phyloP scores from a whole-genome alignment of 108 stramenopile species.

The Fragilaria radians region DNA sequence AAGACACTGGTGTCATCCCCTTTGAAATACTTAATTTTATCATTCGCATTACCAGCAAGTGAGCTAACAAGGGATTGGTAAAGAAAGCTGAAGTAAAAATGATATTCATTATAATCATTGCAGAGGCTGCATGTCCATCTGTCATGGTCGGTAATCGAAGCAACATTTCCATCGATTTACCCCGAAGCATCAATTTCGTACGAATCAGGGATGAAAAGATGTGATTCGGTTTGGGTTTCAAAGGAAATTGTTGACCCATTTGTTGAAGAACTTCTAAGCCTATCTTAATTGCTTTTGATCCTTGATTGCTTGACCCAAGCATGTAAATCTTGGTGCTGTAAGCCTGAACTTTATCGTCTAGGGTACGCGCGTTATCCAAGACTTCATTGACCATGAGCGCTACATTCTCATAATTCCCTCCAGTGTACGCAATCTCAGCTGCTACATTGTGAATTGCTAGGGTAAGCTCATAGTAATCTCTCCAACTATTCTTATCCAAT shows the following conservation, averaged over 20 bases:
- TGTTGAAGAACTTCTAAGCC: constrained; percentile 21
- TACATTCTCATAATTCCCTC: constrained; percentile 19
- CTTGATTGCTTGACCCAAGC: constrained; percentile 6
- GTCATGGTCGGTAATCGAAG: background rate
- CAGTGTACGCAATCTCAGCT: constrained; percentile 30
- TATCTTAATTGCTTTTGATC: constrained; percentile 15
- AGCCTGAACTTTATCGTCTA: constrained; percentile 30
- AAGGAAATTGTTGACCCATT: constrained; percentile 22
- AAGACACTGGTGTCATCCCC: constrained; percentile 19
- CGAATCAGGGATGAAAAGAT: constrained; percentile 3
- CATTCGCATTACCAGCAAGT: constrained; percentile 34
- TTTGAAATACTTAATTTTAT: constrained; percentile 23
- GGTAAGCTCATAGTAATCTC: constrained; percentile 30
- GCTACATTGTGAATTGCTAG: constrained; percentile 34
- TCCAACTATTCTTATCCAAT: background rate
- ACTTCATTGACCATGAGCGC: constrained; percentile 14
- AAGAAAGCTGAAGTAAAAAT: constrained; percentile 6
- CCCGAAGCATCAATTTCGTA: constrained; percentile 13
- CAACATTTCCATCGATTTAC: constrained; percentile 5
- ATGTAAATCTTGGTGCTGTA: constrained; percentile 23
- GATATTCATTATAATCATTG: constrained; percentile 46
- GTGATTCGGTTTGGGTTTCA: constrained; percentile 8
- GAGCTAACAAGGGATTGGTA: constrained; percentile 11
- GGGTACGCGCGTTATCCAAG: constrained; percentile 10
- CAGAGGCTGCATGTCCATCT: constrained; percentile 14